These are phyloP conservation scores for Ogataea salicorniae DNA, from an alignment of 805 yeast species.

Conservation along the genomic window DNA sequence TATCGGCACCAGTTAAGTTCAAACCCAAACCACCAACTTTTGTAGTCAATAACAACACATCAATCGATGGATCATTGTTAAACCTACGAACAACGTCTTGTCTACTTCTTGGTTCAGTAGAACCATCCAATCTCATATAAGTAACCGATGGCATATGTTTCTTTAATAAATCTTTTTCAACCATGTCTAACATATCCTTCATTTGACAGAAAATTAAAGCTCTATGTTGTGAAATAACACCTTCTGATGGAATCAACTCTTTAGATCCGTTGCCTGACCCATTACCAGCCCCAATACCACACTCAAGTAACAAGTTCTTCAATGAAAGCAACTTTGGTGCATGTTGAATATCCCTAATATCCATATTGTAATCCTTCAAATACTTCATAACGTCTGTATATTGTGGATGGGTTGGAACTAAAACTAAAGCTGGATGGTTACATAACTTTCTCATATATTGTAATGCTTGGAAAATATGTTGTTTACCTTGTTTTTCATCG, in stretches of 20 bases:
- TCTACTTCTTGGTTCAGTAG: conserved; percentile 86
- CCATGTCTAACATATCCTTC: conserved; percentile 96
- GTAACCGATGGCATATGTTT: conserved; percentile 87
- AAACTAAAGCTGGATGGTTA: conserved; percentile 91
- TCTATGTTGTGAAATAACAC: conserved; percentile 85
- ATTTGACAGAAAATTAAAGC: conserved; percentile 94
- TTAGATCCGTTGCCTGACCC: conserved; percentile 8
- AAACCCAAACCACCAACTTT: conserved; percentile 99
- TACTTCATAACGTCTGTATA: conserved; percentile 59
- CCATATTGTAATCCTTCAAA: conserved; percentile 52
- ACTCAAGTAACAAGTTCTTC: conserved; percentile 74
- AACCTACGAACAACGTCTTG: conserved; percentile 88
- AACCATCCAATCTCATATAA: conserved; percentile 91
- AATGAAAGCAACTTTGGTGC: conserved; percentile 89
- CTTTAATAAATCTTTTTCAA: conserved; percentile 80
- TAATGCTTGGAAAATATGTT: conserved; percentile 94
- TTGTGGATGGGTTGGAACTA: conserved; percentile 80
- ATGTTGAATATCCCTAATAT: conserved; percentile 67
- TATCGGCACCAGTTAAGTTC: conserved; percentile 96
- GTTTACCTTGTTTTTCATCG: conserved; percentile 46
- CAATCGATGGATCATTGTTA: conserved; percentile 96
- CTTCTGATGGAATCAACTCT: conserved; percentile 31
- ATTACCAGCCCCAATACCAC: conserved; percentile 73
- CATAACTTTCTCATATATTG: conserved; percentile 97
- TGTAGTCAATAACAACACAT: conserved; percentile 84